phyloP scores from a whole-genome alignment of 495 filamentous ascomycete genomes.

The Aspergillus indologenus region DNA sequence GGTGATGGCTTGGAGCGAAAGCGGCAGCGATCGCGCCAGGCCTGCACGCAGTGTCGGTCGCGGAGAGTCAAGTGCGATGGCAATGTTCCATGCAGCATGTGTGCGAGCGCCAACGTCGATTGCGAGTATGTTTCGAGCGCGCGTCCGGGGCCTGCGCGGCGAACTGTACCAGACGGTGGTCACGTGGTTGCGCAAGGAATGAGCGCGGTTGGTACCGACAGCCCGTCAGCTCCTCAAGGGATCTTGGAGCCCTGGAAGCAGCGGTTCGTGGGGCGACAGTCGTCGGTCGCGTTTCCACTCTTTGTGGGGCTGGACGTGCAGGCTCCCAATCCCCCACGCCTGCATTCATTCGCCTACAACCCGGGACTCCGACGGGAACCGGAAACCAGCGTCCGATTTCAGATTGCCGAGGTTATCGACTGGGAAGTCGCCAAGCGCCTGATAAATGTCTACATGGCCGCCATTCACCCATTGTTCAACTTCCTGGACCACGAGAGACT shows the following conservation, averaged over 20 bases:
- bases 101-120: neutral
- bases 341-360: constrained; percentile 5
- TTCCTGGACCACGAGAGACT: neutral
- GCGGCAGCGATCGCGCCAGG: constrained; percentile 1
- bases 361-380: neutral
- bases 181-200: neutral
- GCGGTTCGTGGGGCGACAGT: neutral
- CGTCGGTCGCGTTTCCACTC: constrained; percentile 2
- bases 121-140: neutral
- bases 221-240: neutral
- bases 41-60: neutral
- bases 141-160: neutral
- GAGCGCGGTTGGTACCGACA: neutral
- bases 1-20: neutral
- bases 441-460: neutral
- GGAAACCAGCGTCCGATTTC: neutral
- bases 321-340: neutral
- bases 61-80: constrained; percentile 1
- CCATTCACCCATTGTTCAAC: constrained; percentile 1
- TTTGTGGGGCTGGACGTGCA: constrained; percentile 1
- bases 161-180: neutral
- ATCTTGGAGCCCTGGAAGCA: constrained; percentile 4
- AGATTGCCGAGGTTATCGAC: neutral
- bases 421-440: neutral
- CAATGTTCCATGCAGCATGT: neutral